Evolutionary conservation across 1,284 basidiomycete species (phyloP).

Genomic region (Ganoderma sp.): DNA sequence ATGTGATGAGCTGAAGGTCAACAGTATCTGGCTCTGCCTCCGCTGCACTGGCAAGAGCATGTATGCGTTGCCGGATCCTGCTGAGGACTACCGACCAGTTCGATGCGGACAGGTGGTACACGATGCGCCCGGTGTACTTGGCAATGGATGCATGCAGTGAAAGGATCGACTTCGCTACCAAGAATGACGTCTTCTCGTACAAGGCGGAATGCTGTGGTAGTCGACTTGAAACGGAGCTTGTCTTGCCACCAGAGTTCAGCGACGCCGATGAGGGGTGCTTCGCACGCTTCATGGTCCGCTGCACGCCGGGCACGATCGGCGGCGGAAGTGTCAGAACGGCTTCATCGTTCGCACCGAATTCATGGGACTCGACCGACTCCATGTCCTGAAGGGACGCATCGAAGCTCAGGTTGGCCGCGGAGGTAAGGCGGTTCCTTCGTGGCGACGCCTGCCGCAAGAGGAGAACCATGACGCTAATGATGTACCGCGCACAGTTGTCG

Average conservation of each 20-base stretch:
- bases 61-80: constrained; percentile 77
- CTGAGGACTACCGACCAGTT: constrained; percentile 87
- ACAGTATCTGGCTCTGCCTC: constrained; percentile 68
- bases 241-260: constrained; percentile 46
- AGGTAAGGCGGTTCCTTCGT: constrained; percentile 62
- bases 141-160: constrained; percentile 67
- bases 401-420: constrained; percentile 66
- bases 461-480: constrained; percentile 81
- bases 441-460: constrained; percentile 79
- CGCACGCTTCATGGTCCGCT: constrained; percentile 32
- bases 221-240: constrained; percentile 44
- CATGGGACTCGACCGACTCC: constrained; percentile 58
- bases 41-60: constrained; percentile 58
- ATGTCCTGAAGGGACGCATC: constrained; percentile 76
- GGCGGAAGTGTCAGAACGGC: constrained; percentile 22
- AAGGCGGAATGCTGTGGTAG: constrained; percentile 51
- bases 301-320: constrained; percentile 28
- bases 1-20: constrained; percentile 78
- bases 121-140: constrained; percentile 76
- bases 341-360: constrained; percentile 31
- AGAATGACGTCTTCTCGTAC: constrained; percentile 74
- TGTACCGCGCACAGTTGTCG: constrained; percentile 85
- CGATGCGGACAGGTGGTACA: constrained; percentile 88
- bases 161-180: constrained; percentile 60
- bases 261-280: constrained; percentile 51